Evolutionary conservation across 768 basidiomycete genomes (phyloP).

Genomic region (Suillus spraguei): DNA sequence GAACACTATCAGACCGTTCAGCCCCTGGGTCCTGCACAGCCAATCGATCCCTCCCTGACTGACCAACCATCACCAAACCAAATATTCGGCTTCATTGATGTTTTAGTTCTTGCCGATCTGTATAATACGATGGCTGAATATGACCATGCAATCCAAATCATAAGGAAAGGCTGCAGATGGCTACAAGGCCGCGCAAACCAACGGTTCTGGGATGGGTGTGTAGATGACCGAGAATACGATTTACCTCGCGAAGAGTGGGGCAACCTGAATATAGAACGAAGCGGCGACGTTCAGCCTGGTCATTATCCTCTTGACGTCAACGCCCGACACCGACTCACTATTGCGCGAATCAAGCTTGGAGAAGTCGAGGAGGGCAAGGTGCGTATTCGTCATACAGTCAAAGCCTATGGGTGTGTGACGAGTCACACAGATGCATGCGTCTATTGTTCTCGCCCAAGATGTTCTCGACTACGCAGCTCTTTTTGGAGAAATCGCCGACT

Average conservation of each 20-base stretch:
- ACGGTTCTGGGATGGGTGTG: slow-evolving; percentile 76
- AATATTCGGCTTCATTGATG: slow-evolving; percentile 43
- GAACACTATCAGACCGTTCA: slow-evolving; percentile 56
- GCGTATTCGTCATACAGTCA: slow-evolving; percentile 19
- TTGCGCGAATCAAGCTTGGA: slow-evolving; percentile 80
- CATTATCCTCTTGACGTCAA: slow-evolving; percentile 70
- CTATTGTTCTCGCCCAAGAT: slow-evolving; percentile 70
- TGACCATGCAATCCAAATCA: slow-evolving; percentile 64
- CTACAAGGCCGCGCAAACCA: slow-evolving; percentile 80
- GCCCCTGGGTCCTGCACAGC: slow-evolving; percentile 43
- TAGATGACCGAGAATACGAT: slow-evolving; percentile 92
- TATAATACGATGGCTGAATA: slow-evolving; percentile 72
- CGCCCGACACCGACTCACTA: slow-evolving; percentile 79
- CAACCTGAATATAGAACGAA: slow-evolving; percentile 33
- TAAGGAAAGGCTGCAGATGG: slow-evolving; percentile 85
- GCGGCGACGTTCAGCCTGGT: slow-evolving; percentile 56
- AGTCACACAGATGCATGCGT: slow-evolving; percentile 68
- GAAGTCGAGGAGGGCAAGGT: slow-evolving; percentile 85
- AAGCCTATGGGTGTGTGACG: not conserved
- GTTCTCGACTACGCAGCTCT: slow-evolving; percentile 75
- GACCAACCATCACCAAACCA: slow-evolving; percentile 14
- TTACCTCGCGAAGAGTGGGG: slow-evolving; percentile 31
- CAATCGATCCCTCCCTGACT: slow-evolving; percentile 31
- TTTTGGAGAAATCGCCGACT: slow-evolving; percentile 84
- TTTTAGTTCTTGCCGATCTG: slow-evolving; percentile 86